Evolutionary conservation across 257 asterid species (phyloP).

Genomic region (Misopates orontium): DNA sequence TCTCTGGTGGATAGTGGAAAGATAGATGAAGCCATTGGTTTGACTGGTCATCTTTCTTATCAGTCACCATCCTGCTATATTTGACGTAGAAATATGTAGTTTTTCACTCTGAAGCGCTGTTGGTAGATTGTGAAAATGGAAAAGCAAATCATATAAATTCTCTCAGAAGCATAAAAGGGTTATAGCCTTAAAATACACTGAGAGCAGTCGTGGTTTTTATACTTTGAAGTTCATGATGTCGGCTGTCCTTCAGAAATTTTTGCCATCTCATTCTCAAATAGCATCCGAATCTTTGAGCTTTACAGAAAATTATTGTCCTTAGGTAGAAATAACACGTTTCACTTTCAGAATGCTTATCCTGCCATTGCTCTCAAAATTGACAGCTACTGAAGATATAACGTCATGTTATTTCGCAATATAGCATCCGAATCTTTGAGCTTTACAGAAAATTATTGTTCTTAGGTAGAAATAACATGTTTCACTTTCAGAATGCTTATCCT

Average conservation of each 20-base stretch:
- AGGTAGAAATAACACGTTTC: neutral
- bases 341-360: conserved; percentile 3
- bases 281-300: neutral
- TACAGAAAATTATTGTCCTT: neutral
- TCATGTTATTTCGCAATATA: too few relatives aligned
- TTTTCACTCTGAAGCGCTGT: neutral
- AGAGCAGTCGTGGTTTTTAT: neutral
- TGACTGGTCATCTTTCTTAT: neutral
- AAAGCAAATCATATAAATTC: neutral
- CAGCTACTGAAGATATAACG: conserved; percentile 13
- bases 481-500: conserved; percentile 3
- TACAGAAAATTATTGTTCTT: neutral
- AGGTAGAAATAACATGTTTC: neutral
- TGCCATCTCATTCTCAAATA: neutral
- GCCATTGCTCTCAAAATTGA: neutral
- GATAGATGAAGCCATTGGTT: neutral
- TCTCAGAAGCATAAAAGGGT: neutral
- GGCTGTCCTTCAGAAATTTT: neutral
- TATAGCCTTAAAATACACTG: neutral
- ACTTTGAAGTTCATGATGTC: conserved; percentile 1
- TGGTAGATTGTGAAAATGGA: neutral
- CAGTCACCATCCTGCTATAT: neutral
- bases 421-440: neutral
- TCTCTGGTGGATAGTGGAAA: conserved; percentile 9
- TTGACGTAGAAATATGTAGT: neutral